phyloP scores from a whole-genome alignment of 1,284 basidiomycete species.

The Boletus sp. region DNA sequence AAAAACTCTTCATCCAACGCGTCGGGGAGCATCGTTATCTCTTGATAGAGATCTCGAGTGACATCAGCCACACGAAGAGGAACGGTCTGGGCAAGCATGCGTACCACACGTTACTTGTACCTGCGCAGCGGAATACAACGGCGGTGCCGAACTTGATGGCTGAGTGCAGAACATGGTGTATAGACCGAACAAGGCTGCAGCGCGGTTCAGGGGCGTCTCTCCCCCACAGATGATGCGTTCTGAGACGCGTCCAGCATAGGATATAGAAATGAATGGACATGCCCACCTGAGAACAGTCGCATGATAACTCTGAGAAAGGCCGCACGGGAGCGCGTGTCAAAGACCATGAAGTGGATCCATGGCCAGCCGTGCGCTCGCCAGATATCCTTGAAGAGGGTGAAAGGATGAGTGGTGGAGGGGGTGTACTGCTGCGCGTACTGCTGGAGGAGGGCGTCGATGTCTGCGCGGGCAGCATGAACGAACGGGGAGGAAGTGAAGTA shows the following conservation, averaged over 20 bases:
- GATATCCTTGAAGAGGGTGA: conserved; percentile 60
- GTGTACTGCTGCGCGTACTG: conserved; percentile 47
- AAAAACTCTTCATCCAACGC: conserved; percentile 38
- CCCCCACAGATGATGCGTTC: conserved; percentile 50
- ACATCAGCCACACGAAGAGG: conserved; percentile 4
- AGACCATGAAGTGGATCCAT: conserved; percentile 67
- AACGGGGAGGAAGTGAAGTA: conserved; percentile 76
- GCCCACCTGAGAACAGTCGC: conserved; percentile 63
- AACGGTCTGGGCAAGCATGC: conserved; percentile 15
- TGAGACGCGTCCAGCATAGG: conserved; percentile 24
- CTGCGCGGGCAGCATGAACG: conserved; percentile 59
- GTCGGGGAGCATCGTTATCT: conserved; percentile 45
- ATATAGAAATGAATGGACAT: not conserved
- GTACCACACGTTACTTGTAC: conserved; percentile 58
- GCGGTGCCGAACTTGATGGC: conserved; percentile 48
- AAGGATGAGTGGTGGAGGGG: conserved; percentile 41
- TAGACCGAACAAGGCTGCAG: conserved; percentile 58
- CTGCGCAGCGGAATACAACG: conserved; percentile 43
- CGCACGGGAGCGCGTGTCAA: conserved; percentile 60
- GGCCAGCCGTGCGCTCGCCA: conserved; percentile 69
- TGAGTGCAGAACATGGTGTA: conserved; percentile 68
- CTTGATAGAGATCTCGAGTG: conserved; percentile 49
- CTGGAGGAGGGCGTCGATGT: conserved; percentile 50
- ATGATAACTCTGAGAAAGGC: conserved; percentile 52
- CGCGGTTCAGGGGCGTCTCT: conserved; percentile 48